phyloP scores from a whole-genome alignment of 106 monocot species.

The Platanthera guangdongensis region DNA sequence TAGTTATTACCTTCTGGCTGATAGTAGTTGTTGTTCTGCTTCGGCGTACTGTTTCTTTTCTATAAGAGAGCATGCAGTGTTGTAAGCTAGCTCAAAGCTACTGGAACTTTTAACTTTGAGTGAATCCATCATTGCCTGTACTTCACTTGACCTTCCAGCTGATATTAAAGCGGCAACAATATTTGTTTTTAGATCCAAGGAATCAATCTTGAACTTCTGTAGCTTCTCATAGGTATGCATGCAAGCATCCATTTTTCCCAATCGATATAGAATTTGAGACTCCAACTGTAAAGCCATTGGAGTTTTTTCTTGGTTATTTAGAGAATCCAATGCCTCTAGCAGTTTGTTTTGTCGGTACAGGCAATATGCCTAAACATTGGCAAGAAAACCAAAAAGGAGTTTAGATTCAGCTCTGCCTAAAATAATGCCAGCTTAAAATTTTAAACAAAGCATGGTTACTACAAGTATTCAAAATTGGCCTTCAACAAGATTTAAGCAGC shows the following conservation, averaged over 20 bases:
- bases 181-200: slow-evolving; percentile 76
- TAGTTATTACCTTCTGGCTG: slow-evolving; percentile 66
- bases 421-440: background rate
- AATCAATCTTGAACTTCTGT: slow-evolving; percentile 84
- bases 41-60: slow-evolving; percentile 67
- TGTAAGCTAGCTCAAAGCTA: slow-evolving; percentile 87
- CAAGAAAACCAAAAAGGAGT: background rate
- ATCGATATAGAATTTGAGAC: slow-evolving; percentile 80
- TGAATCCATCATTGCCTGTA: slow-evolving; percentile 68
- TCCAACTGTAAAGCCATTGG: slow-evolving; percentile 68
- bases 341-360: slow-evolving; percentile 90
- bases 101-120: slow-evolving; percentile 74
- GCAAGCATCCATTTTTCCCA: slow-evolving; percentile 82
- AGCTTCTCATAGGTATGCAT: slow-evolving; percentile 75
- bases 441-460: background rate
- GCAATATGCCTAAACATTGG: slow-evolving; percentile 76
- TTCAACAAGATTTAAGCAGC: background rate
- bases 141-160: slow-evolving; percentile 73
- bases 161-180: slow-evolving; percentile 74
- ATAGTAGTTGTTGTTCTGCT: slow-evolving; percentile 78
- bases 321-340: slow-evolving; percentile 51
- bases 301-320: slow-evolving; percentile 59
- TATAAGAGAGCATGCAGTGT: slow-evolving; percentile 80
- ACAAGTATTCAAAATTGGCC: background rate
- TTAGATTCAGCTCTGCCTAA: background rate